Percentiles rank a stretch among this genome's conserved stretches.
Conservation (phyloP, 2,329 filamentous ascomycete species). For the Periconia sp. region DNA sequence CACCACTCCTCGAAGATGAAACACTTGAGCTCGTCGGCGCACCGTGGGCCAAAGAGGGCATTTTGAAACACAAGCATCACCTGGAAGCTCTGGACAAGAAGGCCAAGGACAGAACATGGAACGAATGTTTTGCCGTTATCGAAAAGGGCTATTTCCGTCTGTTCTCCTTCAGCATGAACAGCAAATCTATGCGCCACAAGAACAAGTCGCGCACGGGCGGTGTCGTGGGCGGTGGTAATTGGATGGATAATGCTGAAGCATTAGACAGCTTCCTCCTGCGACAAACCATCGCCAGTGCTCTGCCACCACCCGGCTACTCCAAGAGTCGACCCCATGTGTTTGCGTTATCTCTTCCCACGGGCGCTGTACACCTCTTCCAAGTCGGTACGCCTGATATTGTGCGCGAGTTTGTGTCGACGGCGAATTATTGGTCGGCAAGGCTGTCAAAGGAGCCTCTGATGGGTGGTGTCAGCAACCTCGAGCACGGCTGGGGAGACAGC, state of each 20-base stretch:
- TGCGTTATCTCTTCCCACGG: conserved; percentile 87
- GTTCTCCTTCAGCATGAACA: conserved; percentile 84
- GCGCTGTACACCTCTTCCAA: conserved; percentile 97
- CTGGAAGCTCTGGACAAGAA: conserved; percentile 88
- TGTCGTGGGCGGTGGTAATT: conserved; percentile 91
- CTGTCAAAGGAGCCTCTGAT: conserved; percentile 91
- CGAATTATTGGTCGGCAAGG: conserved; percentile 96
- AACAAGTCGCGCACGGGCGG: conserved; percentile 62
- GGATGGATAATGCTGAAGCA: conserved; percentile 94
- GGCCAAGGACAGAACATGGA: conserved; percentile 92
- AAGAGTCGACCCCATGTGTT: conserved; percentile 89
- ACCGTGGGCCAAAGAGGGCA: conserved; percentile 98
- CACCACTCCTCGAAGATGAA: conserved; percentile 84
- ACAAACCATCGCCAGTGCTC: conserved; percentile 85
- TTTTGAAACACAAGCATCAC: conserved; percentile 94
- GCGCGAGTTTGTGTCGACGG: conserved; percentile 88
- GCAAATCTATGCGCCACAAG: conserved; percentile 73
- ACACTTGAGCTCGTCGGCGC: conserved; percentile 86
- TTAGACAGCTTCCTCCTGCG: conserved; percentile 84
- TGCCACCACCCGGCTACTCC: conserved; percentile 91
- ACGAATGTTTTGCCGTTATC: conserved; percentile 91
- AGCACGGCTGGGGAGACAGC: conserved; percentile 92
- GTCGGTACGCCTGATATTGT: conserved; percentile 94
- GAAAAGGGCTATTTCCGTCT: conserved; percentile 92
- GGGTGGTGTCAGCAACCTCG: conserved; percentile 92